These are phyloP conservation scores for Picochlorum sp. DNA, from an alignment of 139 green algal species.

Conservation along the genomic window DNA sequence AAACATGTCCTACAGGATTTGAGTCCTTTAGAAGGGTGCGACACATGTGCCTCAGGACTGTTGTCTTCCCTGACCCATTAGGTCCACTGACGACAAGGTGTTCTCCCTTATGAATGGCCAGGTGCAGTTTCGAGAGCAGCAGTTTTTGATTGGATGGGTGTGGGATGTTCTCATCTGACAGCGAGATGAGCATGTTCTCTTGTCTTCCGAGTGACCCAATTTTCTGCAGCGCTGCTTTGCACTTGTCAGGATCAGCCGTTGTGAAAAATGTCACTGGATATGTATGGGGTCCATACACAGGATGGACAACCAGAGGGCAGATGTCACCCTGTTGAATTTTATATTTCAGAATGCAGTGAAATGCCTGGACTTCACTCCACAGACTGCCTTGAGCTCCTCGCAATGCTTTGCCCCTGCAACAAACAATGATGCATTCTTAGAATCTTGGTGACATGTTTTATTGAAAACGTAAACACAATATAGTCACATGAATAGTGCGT, in stretches of 20 bases:
- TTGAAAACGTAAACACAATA: too few relatives aligned
- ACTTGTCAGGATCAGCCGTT: slow-evolving; percentile 12
- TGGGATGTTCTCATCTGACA: slow-evolving; percentile 11
- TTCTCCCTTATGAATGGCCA: background rate
- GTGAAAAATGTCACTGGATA: slow-evolving; percentile 52
- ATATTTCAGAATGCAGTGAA: slow-evolving; percentile 32
- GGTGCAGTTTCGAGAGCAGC: background rate
- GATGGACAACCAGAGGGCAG: slow-evolving; percentile 39
- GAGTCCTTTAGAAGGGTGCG: too few relatives aligned
- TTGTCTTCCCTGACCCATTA: slow-evolving; percentile 45
- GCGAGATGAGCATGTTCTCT: slow-evolving; percentile 1
- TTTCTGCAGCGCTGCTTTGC: slow-evolving; percentile 9
- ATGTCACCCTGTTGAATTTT: slow-evolving; percentile 14
- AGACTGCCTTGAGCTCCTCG: background rate
- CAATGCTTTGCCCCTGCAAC: slow-evolving; percentile 15
- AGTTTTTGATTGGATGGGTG: background rate
- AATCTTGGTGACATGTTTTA: too few relatives aligned
- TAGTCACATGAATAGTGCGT: background rate
- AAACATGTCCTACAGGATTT: too few relatives aligned
- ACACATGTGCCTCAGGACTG: slow-evolving; percentile 15
- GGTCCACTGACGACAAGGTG: slow-evolving; percentile 30
- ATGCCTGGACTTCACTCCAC: slow-evolving; percentile 44
- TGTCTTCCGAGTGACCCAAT: background rate
- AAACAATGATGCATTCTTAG: background rate
- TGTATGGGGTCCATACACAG: slow-evolving; percentile 15